These are phyloP conservation scores for Rostrohypoxylon terebratum DNA, from an alignment of 495 filamentous ascomycete genomes.

Conservation along the genomic window DNA sequence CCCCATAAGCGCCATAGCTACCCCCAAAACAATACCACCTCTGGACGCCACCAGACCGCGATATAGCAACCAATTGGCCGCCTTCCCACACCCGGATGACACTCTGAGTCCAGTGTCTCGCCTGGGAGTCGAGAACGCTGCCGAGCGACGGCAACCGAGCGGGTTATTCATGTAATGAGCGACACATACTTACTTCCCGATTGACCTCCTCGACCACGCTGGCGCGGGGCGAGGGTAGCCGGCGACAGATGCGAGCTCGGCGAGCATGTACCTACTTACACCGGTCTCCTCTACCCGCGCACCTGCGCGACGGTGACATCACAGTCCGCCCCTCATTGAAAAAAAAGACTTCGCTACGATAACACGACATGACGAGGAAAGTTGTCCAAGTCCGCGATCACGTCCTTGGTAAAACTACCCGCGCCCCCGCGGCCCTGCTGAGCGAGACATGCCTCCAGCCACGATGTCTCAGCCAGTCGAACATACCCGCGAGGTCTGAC, in stretches of 20 bases:
- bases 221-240: conserved; percentile 16
- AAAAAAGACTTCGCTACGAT: conserved; percentile 22
- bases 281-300: background rate
- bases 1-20: conserved; percentile 24
- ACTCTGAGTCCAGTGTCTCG: conserved; percentile 36
- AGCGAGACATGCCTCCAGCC: conserved; percentile 15
- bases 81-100: conserved; percentile 26
- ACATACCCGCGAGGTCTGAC: conserved; percentile 23
- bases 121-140: conserved; percentile 3
- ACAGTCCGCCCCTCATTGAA: too few species aligned
- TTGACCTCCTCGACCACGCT: conserved; percentile 13
- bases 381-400: too few species aligned
- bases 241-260: conserved; percentile 20
- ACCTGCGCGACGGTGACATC: conserved; percentile 33
- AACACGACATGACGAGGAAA: conserved; percentile 38
- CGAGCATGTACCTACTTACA: conserved; percentile 13
- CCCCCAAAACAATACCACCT: conserved; percentile 4
- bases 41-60: conserved; percentile 26
- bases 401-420: conserved; percentile 34
- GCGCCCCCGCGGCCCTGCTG: conserved; percentile 27
- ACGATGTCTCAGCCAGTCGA: background rate
- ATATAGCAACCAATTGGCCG: conserved; percentile 26
- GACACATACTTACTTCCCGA: background rate
- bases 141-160: conserved; percentile 36
- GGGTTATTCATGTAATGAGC: background rate